A percentile compares a stretch with the other conserved stretches of the same genome.
phyloP scores from a whole-genome alignment of 805 yeast genomes.

The Lachancea meyersii region DNA sequence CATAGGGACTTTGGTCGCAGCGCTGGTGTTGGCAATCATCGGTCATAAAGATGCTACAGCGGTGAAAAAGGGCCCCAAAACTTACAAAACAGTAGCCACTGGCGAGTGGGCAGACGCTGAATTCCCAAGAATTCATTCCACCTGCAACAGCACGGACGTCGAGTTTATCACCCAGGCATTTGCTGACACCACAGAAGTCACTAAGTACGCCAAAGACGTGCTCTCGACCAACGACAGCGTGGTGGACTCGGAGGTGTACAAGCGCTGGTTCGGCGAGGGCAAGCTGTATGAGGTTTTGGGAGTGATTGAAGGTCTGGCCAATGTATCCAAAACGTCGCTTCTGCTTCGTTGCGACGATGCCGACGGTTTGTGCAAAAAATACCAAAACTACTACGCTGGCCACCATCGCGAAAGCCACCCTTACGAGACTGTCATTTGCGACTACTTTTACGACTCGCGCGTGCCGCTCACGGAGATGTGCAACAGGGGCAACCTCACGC shows the following conservation, averaged over 20 bases:
- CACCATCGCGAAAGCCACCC: constrained; percentile 34
- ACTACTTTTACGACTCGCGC: constrained; percentile 28
- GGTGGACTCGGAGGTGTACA: constrained; percentile 29
- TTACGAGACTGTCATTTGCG: constrained; percentile 39
- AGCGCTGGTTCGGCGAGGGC: constrained; percentile 37
- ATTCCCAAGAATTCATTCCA: constrained; percentile 13
- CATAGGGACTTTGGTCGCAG: background rate
- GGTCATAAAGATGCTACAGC: background rate
- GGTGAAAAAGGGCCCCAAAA: background rate
- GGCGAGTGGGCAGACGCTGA: constrained; percentile 10
- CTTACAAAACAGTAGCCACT: background rate
- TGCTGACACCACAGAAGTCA: constrained; percentile 30
- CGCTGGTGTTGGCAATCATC: background rate
- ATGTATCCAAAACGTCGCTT: constrained; percentile 31
- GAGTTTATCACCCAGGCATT: constrained; percentile 22
- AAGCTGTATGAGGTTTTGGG: constrained; percentile 35
- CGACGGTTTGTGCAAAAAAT: constrained; percentile 33
- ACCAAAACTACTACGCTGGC: constrained; percentile 35
- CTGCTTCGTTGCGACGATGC: constrained; percentile 38
- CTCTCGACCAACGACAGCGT: constrained; percentile 29
- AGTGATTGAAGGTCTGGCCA: constrained; percentile 29
- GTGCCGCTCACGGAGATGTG: constrained; percentile 33
- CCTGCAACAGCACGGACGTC: constrained; percentile 13
- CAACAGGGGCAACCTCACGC: constrained; percentile 31
- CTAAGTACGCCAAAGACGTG: constrained; percentile 34